Evolutionary conservation across 352 stramenopile genomes (phyloP).

Genomic region (Pythium plurisporium): DNA sequence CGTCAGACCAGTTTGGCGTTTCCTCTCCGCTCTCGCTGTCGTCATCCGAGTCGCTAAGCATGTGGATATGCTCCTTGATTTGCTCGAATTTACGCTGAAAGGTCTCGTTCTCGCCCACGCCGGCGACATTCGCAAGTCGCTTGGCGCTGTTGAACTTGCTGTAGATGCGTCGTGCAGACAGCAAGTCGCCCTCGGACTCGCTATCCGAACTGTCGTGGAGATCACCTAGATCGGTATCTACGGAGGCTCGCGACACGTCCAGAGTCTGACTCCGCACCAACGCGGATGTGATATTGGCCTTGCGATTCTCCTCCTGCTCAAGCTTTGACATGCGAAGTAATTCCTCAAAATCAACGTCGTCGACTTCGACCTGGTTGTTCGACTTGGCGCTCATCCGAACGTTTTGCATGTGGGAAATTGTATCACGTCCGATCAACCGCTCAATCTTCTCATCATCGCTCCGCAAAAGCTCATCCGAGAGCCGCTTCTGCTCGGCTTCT

Average conservation of each 20-base stretch:
- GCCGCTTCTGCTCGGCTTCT: neutral
- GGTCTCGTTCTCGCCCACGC: slow-evolving; percentile 26
- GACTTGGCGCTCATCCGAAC: neutral
- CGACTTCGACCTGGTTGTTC: slow-evolving; percentile 13
- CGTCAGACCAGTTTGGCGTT: neutral
- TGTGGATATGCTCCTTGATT: slow-evolving; percentile 56
- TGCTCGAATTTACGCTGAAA: slow-evolving; percentile 57
- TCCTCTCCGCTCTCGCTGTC: slow-evolving; percentile 32
- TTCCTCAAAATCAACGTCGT: slow-evolving; percentile 24
- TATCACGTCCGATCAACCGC: slow-evolving; percentile 1
- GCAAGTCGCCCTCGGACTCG: slow-evolving; percentile 20
- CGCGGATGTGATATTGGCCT: neutral
- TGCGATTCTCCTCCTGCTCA: neutral
- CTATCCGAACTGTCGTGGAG: slow-evolving; percentile 21
- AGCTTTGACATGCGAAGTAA: slow-evolving; percentile 19
- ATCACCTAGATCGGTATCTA: slow-evolving; percentile 9
- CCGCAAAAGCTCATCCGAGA: slow-evolving; percentile 11
- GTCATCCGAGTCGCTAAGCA: slow-evolving; percentile 44
- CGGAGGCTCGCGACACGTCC: neutral
- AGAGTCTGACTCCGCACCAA: slow-evolving; percentile 15
- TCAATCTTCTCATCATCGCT: slow-evolving; percentile 13
- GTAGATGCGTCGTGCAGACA: slow-evolving; percentile 22
- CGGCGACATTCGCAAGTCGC: slow-evolving; percentile 39
- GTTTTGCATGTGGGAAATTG: neutral
- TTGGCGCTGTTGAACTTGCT: slow-evolving; percentile 37